Conservation (phyloP, 805 yeast species). For the Brettanomyces anomalus region DNA sequence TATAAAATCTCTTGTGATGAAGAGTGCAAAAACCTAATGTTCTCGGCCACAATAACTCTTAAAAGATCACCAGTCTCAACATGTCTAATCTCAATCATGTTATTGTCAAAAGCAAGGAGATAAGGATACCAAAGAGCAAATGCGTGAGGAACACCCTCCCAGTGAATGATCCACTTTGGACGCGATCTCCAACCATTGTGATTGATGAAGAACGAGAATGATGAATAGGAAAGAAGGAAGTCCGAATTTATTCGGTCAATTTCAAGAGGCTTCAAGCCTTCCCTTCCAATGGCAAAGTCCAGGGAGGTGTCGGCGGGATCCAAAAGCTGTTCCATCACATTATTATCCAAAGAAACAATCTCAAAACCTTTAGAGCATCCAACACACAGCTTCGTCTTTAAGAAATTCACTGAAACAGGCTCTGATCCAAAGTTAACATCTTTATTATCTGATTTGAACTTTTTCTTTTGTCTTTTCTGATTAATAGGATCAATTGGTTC, state of each 20-base stretch:
- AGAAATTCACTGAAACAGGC: constrained; percentile 83
- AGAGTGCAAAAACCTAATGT: constrained; percentile 79
- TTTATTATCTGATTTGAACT: constrained; percentile 54
- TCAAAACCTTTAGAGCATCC: constrained; percentile 97
- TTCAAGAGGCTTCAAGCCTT: constrained; percentile 74
- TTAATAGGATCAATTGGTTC: constrained; percentile 78
- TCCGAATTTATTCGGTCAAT: constrained; percentile 85
- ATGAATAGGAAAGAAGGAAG: constrained; percentile 82
- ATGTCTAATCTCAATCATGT: constrained; percentile 86
- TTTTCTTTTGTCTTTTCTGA: constrained; percentile 56
- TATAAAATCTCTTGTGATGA: constrained; percentile 90
- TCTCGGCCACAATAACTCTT: constrained; percentile 86
- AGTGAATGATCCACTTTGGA: constrained; percentile 86
- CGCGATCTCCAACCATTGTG: constrained; percentile 94
- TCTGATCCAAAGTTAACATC: constrained; percentile 83
- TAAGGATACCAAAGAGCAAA: constrained; percentile 94
- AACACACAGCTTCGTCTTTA: constrained; percentile 81
- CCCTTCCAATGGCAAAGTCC: constrained; percentile 83
- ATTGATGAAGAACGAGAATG: constrained; percentile 90
- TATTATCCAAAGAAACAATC: constrained; percentile 77
- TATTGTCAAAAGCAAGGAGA: constrained; percentile 79
- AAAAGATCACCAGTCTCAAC: constrained; percentile 81
- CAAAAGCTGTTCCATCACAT: constrained; percentile 77
- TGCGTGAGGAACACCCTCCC: constrained; percentile 95
- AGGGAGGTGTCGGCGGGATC: constrained; percentile 98